Evolutionary conservation across 1,284 basidiomycete genomes (phyloP).

Genomic region (Peniophora sp.): DNA sequence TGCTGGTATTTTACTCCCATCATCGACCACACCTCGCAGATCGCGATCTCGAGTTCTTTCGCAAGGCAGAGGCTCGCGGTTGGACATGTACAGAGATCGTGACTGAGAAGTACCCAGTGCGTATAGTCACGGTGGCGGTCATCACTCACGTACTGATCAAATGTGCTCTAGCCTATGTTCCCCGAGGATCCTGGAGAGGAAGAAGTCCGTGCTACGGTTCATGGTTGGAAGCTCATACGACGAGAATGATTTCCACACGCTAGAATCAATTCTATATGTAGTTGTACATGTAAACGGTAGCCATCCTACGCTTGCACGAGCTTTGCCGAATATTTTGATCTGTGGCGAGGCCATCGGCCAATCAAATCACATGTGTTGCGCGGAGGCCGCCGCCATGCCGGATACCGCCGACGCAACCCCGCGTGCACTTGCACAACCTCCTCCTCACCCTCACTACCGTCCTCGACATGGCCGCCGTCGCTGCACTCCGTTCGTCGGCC

Average conservation of each 20-base stretch:
- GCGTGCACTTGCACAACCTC: not conserved
- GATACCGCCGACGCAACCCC: too few species aligned
- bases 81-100: conserved; percentile 77
- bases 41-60: conserved; percentile 82
- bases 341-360: not conserved
- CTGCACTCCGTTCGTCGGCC: conserved; percentile 41
- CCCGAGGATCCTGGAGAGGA: conserved; percentile 78
- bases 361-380: conserved; percentile 9
- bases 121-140: conserved; percentile 13
- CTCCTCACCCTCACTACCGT: not conserved
- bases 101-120: conserved; percentile 55
- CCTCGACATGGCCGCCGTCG: conserved; percentile 39
- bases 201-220: conserved; percentile 63
- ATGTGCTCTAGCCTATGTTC: conserved; percentile 67
- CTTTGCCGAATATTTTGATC: not conserved
- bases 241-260: too few species aligned
- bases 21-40: conserved; percentile 83
- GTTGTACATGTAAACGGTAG: not conserved
- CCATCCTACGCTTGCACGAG: not conserved
- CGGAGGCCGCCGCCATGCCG: not conserved
- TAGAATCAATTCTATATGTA: too few species aligned
- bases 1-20: conserved; percentile 90
- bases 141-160: not conserved
- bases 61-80: conserved; percentile 52
- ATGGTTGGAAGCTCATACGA: conserved; percentile 63